Percentiles rank a stretch among this genome's conserved stretches.
phyloP scores from a whole-genome alignment of 768 basidiomycete genomes.

The Butyriboletus loyo region DNA sequence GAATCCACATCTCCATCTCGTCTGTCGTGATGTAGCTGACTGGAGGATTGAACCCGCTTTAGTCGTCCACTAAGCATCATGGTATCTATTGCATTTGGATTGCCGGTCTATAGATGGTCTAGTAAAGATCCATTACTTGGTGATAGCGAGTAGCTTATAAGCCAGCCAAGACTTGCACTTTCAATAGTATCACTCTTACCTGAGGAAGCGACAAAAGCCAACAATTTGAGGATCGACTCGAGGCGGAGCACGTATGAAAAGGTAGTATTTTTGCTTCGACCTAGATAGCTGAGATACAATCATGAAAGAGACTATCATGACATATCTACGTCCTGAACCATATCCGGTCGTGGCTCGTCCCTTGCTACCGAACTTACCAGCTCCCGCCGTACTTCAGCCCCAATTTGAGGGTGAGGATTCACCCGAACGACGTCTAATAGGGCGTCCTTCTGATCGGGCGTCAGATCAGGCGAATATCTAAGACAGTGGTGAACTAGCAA shows the following conservation, averaged over 20 bases:
- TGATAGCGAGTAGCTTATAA: too few relatives aligned
- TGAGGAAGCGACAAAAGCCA: not conserved
- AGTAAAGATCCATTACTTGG: too few relatives aligned
- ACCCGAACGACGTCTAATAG: conserved; percentile 89
- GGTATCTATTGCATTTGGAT: not conserved
- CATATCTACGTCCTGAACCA: conserved; percentile 68
- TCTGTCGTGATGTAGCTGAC: not conserved
- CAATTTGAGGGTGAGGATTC: conserved; percentile 83
- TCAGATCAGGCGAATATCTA: conserved; percentile 92
- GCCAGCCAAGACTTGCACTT: not conserved
- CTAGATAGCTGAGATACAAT: not conserved
- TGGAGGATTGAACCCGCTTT: not conserved
- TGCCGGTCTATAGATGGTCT: not conserved
- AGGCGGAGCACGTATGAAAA: not conserved
- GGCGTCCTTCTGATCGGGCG: conserved; percentile 96
- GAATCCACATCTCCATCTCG: not conserved
- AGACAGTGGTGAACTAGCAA: not conserved
- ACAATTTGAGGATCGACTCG: not conserved
- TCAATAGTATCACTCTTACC: not conserved
- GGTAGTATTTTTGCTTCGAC: not conserved
- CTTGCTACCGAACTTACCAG: conserved; percentile 82
- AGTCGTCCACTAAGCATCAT: not conserved
- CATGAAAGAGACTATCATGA: conserved; percentile 27
- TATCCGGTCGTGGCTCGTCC: conserved; percentile 69
- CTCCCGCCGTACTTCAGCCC: conserved; percentile 87